Evolutionary conservation across 1,284 basidiomycete species (phyloP), one percentile per base, ranked within the genome.

Genomic region (Boletus sp.): DNA sequence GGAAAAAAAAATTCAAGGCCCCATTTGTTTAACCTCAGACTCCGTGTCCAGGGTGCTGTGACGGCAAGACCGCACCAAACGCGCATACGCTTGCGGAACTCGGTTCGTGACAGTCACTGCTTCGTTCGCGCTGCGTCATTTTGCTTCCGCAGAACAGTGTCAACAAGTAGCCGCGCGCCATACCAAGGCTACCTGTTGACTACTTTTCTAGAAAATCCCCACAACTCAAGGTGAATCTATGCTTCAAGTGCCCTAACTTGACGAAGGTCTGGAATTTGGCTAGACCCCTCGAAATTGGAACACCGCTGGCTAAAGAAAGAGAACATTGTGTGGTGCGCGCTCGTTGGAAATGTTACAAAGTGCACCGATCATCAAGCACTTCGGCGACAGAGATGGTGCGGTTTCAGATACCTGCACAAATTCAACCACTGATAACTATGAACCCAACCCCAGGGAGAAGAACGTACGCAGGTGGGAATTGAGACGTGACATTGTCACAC

Each of bases 31-130:
- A 32, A 56, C 50, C 41, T 58, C 49, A 58, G 29, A 60, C 44
- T 13, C 56, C 59, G 57, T 57, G 48, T 29, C 42, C 54, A 61
- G 44, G 61, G 54, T 27, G 14, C 1, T 34, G 32, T 64, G 48
- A 60, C 61, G 59, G 58, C 58, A 60, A 60, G 48, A 61, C 50
- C 54, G 51, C 57, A 62, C 59, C 57, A 59, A 59, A 62, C 42
- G 48, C 59, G 59, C 49, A 46, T 39, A 40, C 42, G 37, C 41
- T 46, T 36, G 57, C 54, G 48, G 51, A 49, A 46, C 47, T 58
- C 44, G 41, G 44, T 58, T 50, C 49, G 50, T 19, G 45, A 57
- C 54, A 32, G 19, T 46, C 36, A 61, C 42, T 25, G 47, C 40
- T 57, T 32, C 30, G 40, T 36, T 38, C 2, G 29, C 33, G 10